Percentiles rank a stretch among this genome's conserved stretches.
phyloP scores from a whole-genome alignment of 345 rosid genomes.

The Ceriops decandra region DNA sequence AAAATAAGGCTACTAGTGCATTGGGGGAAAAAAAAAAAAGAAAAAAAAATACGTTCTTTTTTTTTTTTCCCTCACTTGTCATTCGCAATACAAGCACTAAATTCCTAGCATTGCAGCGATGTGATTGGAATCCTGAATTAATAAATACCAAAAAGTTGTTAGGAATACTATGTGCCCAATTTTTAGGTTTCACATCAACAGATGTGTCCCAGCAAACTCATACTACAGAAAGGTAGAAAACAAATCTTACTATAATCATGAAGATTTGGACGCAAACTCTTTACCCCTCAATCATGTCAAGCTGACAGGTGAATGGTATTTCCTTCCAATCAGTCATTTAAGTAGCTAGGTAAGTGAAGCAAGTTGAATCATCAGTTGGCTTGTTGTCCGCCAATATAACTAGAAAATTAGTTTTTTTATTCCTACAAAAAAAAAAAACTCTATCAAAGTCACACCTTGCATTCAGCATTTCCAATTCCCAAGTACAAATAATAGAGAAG shows the following conservation, averaged over 20 bases:
- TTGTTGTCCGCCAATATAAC: not conserved
- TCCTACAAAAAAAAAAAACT: no score
- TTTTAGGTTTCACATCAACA: not conserved
- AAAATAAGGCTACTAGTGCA: no score
- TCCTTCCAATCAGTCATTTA: not conserved
- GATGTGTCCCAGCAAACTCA: constrained; percentile 1
- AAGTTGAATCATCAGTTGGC: constrained; percentile 3
- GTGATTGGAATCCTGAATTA: not conserved
- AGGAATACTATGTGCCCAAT: not conserved
- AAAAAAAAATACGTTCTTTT: no score
- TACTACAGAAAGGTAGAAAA: not conserved
- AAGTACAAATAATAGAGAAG: no score
- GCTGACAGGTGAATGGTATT: no score
- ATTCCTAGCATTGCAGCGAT: not conserved
- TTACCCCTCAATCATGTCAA: not conserved
- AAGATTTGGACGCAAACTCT: not conserved
- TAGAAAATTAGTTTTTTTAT: not conserved
- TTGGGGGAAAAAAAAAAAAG: no score
- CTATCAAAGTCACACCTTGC: no score
- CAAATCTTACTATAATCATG: not conserved
- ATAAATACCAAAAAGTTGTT: not conserved
- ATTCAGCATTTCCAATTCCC: no score
- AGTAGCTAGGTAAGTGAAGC: not conserved
- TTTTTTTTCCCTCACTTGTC: no score
- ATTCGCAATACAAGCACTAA: not conserved